A percentile compares a stretch with the other conserved stretches of the same genome.
These are phyloP conservation scores for Xylariaceae sp. DNA, from an alignment of 2,329 filamentous ascomycete species.

Conservation along the genomic window DNA sequence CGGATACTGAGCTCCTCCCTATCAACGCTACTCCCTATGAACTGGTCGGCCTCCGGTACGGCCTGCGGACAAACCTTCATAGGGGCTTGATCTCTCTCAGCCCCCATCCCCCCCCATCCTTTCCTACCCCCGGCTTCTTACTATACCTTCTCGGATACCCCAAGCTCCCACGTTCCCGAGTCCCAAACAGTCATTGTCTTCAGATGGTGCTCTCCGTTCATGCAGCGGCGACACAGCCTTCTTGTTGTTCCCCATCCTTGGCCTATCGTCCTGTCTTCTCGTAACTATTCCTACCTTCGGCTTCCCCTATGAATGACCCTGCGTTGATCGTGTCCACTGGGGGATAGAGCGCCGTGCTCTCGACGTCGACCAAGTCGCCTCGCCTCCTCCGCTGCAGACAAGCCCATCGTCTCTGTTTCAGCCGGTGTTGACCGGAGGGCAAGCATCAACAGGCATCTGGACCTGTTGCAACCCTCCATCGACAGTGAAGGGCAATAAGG, in stretches of 20 bases:
- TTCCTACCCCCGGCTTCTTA: constrained; percentile 2
- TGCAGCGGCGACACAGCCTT: constrained; percentile 25
- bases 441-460: no score
- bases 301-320: no score
- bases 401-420: no score
- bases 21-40: constrained; percentile 7
- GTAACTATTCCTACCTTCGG: not conserved
- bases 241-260: constrained; percentile 5
- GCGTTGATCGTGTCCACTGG: no score
- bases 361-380: no score
- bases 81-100: constrained; percentile 10
- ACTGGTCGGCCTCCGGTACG: constrained; percentile 14
- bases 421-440: no score
- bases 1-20: no score
- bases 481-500: no score
- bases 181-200: constrained; percentile 23
- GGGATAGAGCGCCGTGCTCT: no score
- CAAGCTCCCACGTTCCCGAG: constrained; percentile 17
- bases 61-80: constrained; percentile 15
- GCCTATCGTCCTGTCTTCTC: constrained; percentile 1
- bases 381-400: no score
- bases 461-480: no score
- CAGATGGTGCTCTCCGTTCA: constrained; percentile 22
- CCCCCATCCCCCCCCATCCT: constrained; percentile 13
- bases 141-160: constrained; percentile 14